Conservation (phyloP, 768 basidiomycete genomes). For the Lepiota subincarnata region DNA sequence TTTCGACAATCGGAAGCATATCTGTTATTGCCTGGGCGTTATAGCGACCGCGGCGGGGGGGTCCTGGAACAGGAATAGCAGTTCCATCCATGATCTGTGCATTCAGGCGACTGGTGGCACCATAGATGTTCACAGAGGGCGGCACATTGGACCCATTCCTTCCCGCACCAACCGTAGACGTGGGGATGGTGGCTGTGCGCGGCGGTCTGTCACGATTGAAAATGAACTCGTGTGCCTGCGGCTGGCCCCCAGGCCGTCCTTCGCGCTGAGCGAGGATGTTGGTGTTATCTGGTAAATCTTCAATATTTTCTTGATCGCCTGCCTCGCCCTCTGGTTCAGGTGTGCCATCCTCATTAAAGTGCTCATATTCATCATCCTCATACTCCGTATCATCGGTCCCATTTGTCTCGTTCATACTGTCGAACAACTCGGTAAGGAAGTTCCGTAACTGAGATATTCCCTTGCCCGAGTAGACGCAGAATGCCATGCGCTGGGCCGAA, state of each 20-base stretch:
- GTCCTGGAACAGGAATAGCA: slow-evolving; percentile 25
- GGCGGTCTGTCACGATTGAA: slow-evolving; percentile 31
- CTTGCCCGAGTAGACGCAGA: slow-evolving; percentile 95
- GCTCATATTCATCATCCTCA: slow-evolving; percentile 51
- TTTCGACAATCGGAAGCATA: slow-evolving; percentile 59
- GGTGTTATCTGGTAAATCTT: slow-evolving; percentile 8
- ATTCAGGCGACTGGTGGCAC: slow-evolving; percentile 31
- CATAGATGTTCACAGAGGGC: slow-evolving; percentile 29
- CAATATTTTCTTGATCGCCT: slow-evolving; percentile 29
- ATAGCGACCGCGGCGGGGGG: slow-evolving; percentile 37
- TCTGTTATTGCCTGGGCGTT: slow-evolving; percentile 36
- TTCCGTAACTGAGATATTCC: slow-evolving; percentile 81
- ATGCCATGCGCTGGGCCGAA: slow-evolving; percentile 79
- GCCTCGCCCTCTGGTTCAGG: slow-evolving; percentile 38
- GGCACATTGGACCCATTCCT: slow-evolving; percentile 16
- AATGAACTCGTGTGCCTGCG: slow-evolving; percentile 30
- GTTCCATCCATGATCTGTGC: slow-evolving; percentile 27
- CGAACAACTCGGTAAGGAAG: slow-evolving; percentile 73
- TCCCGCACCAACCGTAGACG: slow-evolving; percentile 18
- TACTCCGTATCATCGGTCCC: slow-evolving; percentile 68
- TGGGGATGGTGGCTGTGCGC: slow-evolving; percentile 23
- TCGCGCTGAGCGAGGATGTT: slow-evolving; percentile 16
- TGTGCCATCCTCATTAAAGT: slow-evolving; percentile 44
- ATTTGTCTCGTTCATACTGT: slow-evolving; percentile 69
- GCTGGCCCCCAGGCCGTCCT: slow-evolving; percentile 9